Evolutionary conservation across 352 stramenopile species (phyloP).

Genomic region (Phytophthora syringae): DNA sequence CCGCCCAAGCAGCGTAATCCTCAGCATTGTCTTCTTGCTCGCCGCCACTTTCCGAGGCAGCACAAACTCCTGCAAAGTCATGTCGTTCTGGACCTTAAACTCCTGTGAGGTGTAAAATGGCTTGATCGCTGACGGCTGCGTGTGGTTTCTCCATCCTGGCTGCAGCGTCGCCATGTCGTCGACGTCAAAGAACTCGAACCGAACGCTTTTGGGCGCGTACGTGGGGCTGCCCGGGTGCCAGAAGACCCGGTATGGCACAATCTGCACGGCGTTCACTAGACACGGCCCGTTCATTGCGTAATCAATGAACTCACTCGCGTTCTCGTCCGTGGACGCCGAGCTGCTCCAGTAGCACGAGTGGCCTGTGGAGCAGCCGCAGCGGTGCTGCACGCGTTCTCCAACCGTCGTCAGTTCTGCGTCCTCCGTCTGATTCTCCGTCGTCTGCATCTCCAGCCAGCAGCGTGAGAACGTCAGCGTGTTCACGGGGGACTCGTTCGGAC

Average conservation of each 20-base stretch:
- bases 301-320: slow-evolving; percentile 78
- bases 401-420: slow-evolving; percentile 49
- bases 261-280: slow-evolving; percentile 65
- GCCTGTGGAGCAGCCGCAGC: slow-evolving; percentile 74
- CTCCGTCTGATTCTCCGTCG: slow-evolving; percentile 39
- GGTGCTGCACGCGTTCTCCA: slow-evolving; percentile 64
- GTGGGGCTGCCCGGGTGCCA: slow-evolving; percentile 79
- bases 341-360: slow-evolving; percentile 90
- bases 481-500: slow-evolving; percentile 54
- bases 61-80: slow-evolving; percentile 70
- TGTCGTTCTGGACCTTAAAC: slow-evolving; percentile 73
- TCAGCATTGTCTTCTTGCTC: slow-evolving; percentile 50
- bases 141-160: slow-evolving; percentile 9
- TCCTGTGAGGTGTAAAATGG: slow-evolving; percentile 65
- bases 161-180: slow-evolving; percentile 28
- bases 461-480: slow-evolving; percentile 75
- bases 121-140: slow-evolving; percentile 26
- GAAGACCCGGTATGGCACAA: slow-evolving; percentile 84
- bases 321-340: slow-evolving; percentile 64
- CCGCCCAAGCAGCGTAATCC: slow-evolving; percentile 68
- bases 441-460: slow-evolving; percentile 69
- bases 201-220: slow-evolving; percentile 73
- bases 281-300: slow-evolving; percentile 66
- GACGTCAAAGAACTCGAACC: slow-evolving; percentile 73
- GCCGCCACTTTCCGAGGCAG: slow-evolving; percentile 57